A percentile compares a stretch with the other conserved stretches of the same genome.
phyloP scores from a whole-genome alignment of 2,329 filamentous ascomycete genomes.

The Pseudopyricularia cyperi region DNA sequence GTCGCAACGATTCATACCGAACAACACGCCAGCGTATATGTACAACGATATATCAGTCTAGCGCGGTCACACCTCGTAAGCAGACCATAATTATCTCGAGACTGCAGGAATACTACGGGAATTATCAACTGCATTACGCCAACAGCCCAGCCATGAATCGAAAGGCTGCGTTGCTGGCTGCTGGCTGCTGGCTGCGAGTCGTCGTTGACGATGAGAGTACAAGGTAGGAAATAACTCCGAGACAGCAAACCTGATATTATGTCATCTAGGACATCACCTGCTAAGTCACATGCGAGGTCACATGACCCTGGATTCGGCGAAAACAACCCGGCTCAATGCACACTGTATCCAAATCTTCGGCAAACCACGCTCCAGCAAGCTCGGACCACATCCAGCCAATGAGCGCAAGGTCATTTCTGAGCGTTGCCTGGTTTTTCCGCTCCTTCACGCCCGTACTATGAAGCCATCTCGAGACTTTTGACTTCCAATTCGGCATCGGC shows the following conservation, averaged over 20 bases:
- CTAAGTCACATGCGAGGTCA: not conserved
- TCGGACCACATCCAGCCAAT: not conserved
- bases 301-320: not conserved
- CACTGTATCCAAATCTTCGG: not conserved
- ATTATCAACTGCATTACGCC: too few species aligned
- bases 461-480: not conserved
- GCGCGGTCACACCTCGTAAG: too few species aligned
- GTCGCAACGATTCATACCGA: too few species aligned
- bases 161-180: too few species aligned
- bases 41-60: too few species aligned
- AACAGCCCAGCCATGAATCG: too few species aligned
- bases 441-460: not conserved
- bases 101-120: too few species aligned
- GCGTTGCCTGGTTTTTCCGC: not conserved
- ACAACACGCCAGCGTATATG: too few species aligned
- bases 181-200: too few species aligned
- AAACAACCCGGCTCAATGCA: not conserved
- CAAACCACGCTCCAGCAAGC: not conserved
- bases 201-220: too few species aligned
- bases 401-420: not conserved
- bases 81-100: too few species aligned
- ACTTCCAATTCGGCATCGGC: constrained; percentile 13
- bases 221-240: too few species aligned
- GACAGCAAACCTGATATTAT: not conserved
- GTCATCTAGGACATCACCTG: not conserved